Conservation (phyloP, 805 yeast species). For the Candida quercuum region DNA sequence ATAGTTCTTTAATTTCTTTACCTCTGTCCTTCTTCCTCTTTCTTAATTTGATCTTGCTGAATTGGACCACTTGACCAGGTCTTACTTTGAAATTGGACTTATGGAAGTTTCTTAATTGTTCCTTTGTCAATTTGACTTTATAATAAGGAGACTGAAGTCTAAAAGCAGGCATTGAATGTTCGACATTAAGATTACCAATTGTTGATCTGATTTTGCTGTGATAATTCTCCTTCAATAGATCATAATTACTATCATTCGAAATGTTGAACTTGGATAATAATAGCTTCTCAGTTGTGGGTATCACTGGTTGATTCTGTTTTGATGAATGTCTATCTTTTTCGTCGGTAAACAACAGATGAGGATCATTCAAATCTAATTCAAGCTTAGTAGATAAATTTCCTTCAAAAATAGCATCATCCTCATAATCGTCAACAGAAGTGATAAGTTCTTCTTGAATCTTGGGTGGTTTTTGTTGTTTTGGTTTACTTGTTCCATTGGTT, state of each 20-base stretch:
- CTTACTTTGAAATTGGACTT: conserved; percentile 70
- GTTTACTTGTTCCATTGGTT: background rate
- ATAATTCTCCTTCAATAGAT: conserved; percentile 74
- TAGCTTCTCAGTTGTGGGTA: conserved; percentile 51
- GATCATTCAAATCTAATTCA: conserved; percentile 82
- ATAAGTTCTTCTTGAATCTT: conserved; percentile 4
- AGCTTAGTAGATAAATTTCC: conserved; percentile 46
- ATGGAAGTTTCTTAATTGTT: conserved; percentile 73
- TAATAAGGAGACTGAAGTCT: conserved; percentile 88
- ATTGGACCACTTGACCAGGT: conserved; percentile 72
- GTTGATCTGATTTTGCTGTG: conserved; percentile 91
- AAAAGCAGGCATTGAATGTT: conserved; percentile 85
- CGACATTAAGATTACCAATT: conserved; percentile 83
- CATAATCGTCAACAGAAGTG: conserved; percentile 36
- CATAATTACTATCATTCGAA: conserved; percentile 87
- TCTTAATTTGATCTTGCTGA: conserved; percentile 68
- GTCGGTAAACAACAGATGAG: conserved; percentile 63
- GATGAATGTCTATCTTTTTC: conserved; percentile 23
- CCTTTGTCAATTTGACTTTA: conserved; percentile 65
- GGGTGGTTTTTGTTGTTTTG: too few species aligned
- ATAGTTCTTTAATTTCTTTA: conserved; percentile 69
- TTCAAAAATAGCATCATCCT: conserved; percentile 69
- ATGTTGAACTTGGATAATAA: conserved; percentile 65
- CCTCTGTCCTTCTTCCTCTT: conserved; percentile 90
- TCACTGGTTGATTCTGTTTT: conserved; percentile 15